These are phyloP conservation scores for Lathyrus aphaca DNA, from an alignment of 306 rosid genomes.

Conservation along the genomic window DNA sequence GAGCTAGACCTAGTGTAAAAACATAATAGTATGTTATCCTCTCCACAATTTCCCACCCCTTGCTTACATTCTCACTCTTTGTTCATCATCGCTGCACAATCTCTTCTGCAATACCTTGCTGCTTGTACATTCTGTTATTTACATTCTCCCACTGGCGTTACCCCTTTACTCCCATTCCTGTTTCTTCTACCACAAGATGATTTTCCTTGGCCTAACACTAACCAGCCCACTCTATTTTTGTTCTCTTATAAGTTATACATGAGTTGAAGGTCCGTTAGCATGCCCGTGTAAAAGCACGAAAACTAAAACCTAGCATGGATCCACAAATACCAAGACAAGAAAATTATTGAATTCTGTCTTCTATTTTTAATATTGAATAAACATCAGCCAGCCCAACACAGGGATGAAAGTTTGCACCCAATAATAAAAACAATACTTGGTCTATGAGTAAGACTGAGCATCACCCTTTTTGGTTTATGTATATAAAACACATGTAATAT, in stretches of 20 bases:
- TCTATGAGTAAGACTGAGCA: neutral
- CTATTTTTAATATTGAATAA: constrained; percentile 3
- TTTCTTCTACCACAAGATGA: neutral
- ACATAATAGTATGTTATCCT: neutral
- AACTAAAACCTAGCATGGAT: neutral
- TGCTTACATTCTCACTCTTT: neutral
- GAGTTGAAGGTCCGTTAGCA: neutral
- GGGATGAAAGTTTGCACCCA: neutral
- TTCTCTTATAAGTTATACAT: neutral
- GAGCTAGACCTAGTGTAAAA: too few species aligned
- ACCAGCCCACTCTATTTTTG: neutral
- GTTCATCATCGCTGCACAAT: neutral
- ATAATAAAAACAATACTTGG: neutral
- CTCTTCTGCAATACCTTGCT: neutral
- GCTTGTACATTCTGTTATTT: neutral
- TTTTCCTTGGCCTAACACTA: neutral
- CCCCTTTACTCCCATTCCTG: neutral
- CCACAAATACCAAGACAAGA: neutral
- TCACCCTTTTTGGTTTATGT: neutral
- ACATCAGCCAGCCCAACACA: neutral
- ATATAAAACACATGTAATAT: too few species aligned
- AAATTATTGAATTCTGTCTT: neutral
- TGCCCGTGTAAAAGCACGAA: neutral
- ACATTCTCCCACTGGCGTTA: neutral
- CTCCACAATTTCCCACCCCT: neutral